Evolutionary conservation across 495 filamentous ascomycete species (phyloP), one percentile per base, ranked within the genome.

Genomic region (Evernia prunastri): DNA sequence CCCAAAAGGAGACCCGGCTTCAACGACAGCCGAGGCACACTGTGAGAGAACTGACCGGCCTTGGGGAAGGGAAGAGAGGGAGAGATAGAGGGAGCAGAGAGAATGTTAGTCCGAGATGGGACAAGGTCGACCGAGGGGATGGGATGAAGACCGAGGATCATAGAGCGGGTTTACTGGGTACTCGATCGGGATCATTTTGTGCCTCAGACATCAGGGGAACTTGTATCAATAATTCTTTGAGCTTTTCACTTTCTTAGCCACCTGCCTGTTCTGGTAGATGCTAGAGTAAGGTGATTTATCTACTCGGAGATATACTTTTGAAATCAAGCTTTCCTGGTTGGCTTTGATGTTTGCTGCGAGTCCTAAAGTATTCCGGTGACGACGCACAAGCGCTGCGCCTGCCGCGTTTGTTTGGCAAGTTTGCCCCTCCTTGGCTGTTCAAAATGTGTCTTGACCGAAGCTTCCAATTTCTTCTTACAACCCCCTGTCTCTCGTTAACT

Each of bases 391-490:
- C 51, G 51, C 51, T 54, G 51, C 51, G 51, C 29, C 29, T 54
- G 51, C 51, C 29, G 51, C 51, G 51, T 33, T 20, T 54, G 51
- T 54, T 54, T 37, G 36, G 7, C 36, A 6, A 6, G 6, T 12
- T 12, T 54, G 51, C 27, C 51, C 51, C 51, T 54, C 51, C 51
- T 33, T 54, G 51, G 29, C 25, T n/a, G n/a, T n/a, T n/a, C n/a
- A n/a, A n/a, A n/a, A n/a, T n/a, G n/a, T n/a, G n/a, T 54, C 27
- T 54, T 20, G 29, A 17, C 11, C 12, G 13, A 27, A 27, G 45
- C 45, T 49, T 9, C 9, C 25, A 49, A 23, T 4, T 29, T 29
- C 5, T 18, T 31, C 60, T 40, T 36, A 51, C 23, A 15, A 18
- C 25, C 36, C 27, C 36, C 13, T 20, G 33, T 40, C 25, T 12